Base-by-base conservation (phyloP, 2,329 filamentous ascomycete species). In the Talaromyces islandicus region DNA sequence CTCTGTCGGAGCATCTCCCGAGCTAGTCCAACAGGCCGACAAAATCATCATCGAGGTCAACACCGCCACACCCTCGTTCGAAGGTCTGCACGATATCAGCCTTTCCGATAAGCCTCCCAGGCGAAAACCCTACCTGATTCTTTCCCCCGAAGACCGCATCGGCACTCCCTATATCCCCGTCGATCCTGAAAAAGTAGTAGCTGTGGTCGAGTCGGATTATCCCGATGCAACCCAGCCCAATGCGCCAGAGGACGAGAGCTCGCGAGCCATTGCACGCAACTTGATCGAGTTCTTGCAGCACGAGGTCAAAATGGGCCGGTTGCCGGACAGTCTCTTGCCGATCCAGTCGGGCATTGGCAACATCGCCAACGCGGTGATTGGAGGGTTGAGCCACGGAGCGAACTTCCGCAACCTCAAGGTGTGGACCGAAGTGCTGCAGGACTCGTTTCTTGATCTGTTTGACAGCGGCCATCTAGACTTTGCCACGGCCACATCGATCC, bases 21-120 rank as follows among this genome's bases (percentile, higher is more conserved):
- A 96, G 74, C 82, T 96, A 58, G 83, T 96, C 54, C 91, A 96
- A 77, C 91, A 95, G 85, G 90, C 91, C 56, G 90, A 96, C 73
- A 96, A 96, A 80, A 83, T 96, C 76, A 91, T 96, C 70, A 90
- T 96, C 70, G 91, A 96, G 78, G 89, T 96, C 77, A 96, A 96
- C 80, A 96, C 92, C 0, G 81, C 91, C 1, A 85, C 90, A 56
- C 91, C 91, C 5, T 91, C 86, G 50, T 92, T 96, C 70, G 88
- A 94, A 73, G 92, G 91, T 57, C 83, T 96, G 19, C 91, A 96
- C 80, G 92, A 96, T 70, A 95, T 96, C 72, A 92, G 89, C 63
- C 88, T 92, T 83, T 91, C 88, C n/a, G 89, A 94, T 66, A 79
- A 92, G 11, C 91, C 91, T 19, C 91, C 91, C 2, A 78, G 82